Evolutionary conservation across 257 asterid genomes (phyloP).

Genomic region (Salvia hispanica): DNA sequence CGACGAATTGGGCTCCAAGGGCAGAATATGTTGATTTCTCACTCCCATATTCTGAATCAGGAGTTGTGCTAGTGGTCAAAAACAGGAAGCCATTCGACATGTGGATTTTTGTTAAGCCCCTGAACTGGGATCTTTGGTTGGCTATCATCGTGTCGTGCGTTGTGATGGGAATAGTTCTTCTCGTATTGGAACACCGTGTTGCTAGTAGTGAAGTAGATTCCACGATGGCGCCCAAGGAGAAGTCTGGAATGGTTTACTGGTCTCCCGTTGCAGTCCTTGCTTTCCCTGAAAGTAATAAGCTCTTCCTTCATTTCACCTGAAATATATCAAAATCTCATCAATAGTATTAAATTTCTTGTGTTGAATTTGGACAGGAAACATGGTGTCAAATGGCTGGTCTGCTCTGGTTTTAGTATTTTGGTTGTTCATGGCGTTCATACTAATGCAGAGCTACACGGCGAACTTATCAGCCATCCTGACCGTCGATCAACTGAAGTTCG

Average conservation of each 20-base stretch:
- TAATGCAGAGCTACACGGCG: constrained; percentile 23
- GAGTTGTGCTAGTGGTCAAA: constrained; percentile 45
- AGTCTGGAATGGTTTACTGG: no score
- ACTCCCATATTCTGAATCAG: constrained; percentile 56
- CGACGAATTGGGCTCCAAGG: constrained; percentile 52
- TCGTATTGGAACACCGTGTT: constrained; percentile 37
- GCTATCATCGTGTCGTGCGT: constrained; percentile 39
- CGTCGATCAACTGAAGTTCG: constrained; percentile 47
- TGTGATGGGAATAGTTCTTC: constrained; percentile 40
- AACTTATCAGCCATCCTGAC: constrained; percentile 24
- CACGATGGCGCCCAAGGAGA: no score
- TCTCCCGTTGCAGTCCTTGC: no score
- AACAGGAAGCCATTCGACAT: constrained; percentile 43
- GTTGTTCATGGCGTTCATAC: constrained; percentile 49
- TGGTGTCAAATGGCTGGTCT: constrained; percentile 54
- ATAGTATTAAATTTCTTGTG: not conserved
- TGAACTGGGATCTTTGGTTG: constrained; percentile 64
- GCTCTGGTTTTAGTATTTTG: constrained; percentile 46
- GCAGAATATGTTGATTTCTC: constrained; percentile 45
- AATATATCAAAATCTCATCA: no score
- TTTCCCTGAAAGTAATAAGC: constrained; percentile 26
- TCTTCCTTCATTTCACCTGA: constrained; percentile 38
- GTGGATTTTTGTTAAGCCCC: constrained; percentile 52
- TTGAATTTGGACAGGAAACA: constrained; percentile 41
- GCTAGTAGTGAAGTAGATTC: not conserved